These are phyloP conservation scores for Penicillium canariense DNA, from an alignment of 495 filamentous ascomycete genomes.

Conservation along the genomic window DNA sequence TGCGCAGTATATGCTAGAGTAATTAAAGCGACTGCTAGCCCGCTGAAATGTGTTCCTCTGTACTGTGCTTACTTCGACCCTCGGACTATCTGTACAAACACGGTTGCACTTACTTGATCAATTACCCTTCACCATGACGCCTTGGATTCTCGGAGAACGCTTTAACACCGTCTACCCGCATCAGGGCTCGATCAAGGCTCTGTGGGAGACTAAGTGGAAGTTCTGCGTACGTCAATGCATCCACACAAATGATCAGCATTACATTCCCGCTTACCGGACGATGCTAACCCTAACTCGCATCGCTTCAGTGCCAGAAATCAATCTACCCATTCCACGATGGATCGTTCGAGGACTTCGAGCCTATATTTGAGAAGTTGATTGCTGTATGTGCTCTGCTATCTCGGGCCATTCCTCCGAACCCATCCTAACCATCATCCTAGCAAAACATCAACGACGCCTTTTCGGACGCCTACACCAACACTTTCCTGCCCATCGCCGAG, in stretches of 20 bases:
- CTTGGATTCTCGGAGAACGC: constrained; percentile 39
- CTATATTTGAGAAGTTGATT: constrained; percentile 65
- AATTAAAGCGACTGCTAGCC: background rate
- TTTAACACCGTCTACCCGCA: constrained; percentile 50
- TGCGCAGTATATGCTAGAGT: background rate
- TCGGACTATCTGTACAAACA: background rate
- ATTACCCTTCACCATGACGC: constrained; percentile 17
- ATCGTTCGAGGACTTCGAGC: constrained; percentile 64
- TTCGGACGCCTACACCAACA: constrained; percentile 59
- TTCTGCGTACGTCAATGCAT: constrained; percentile 53
- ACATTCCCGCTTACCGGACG: no score
- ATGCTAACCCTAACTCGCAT: constrained; percentile 10
- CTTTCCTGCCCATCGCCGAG: constrained; percentile 59
- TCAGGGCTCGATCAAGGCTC: constrained; percentile 66
- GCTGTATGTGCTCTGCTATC: constrained; percentile 35
- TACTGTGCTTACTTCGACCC: background rate
- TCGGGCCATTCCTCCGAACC: no score
- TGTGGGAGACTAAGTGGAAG: constrained; percentile 84
- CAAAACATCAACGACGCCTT: constrained; percentile 62
- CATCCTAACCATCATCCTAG: constrained; percentile 23
- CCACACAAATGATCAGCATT: no score
- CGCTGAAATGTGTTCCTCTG: background rate
- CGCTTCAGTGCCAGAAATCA: constrained; percentile 53
- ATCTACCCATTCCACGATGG: constrained; percentile 83
- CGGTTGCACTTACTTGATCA: background rate